Evolutionary conservation across 2,329 filamentous ascomycete species (phyloP).

Genomic region (Gaeumannomyces tritici): DNA sequence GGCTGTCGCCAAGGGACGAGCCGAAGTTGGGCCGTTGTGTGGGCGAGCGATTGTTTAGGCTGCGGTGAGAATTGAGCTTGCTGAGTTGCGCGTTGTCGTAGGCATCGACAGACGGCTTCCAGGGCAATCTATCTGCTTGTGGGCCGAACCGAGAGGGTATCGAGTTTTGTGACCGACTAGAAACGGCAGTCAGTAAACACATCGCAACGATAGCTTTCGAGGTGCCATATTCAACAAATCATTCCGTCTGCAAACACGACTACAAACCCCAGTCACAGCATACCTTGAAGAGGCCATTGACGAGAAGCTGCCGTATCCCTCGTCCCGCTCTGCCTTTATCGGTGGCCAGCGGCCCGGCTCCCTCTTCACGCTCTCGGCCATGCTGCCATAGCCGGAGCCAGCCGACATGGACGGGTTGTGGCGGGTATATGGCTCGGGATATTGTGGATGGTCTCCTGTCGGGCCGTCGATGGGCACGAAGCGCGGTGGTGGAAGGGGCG

Average conservation of each 20-base stretch:
- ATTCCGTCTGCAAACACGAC: constrained; percentile 1
- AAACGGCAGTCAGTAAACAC: neutral
- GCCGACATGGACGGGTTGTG: constrained; percentile 2
- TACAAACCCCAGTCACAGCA: constrained; percentile 1
- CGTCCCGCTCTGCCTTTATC: constrained; percentile 9
- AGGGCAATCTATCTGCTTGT: constrained; percentile 39
- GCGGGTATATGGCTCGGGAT: constrained; percentile 10
- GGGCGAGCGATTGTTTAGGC: constrained; percentile 33
- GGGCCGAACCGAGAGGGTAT: constrained; percentile 34
- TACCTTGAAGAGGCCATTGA: constrained; percentile 23
- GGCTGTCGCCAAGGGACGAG: constrained; percentile 28
- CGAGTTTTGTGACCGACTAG: constrained; percentile 24
- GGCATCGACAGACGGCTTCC: constrained; percentile 33
- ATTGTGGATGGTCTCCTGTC: constrained; percentile 8
- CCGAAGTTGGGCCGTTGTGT: constrained; percentile 32
- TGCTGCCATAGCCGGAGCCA: constrained; percentile 2
- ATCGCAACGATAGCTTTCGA: no score
- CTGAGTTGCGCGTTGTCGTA: constrained; percentile 43
- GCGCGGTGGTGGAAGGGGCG: constrained; percentile 24
- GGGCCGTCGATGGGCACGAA: constrained; percentile 19
- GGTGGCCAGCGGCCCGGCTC: constrained; percentile 4
- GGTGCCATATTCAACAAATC: constrained; percentile 9
- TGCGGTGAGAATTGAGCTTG: constrained; percentile 41
- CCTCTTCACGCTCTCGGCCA: neutral
- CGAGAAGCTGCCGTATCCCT: constrained; percentile 25